Evolutionary conservation across 352 stramenopile genomes (phyloP).

Genomic region (Phytopythium boreale): DNA sequence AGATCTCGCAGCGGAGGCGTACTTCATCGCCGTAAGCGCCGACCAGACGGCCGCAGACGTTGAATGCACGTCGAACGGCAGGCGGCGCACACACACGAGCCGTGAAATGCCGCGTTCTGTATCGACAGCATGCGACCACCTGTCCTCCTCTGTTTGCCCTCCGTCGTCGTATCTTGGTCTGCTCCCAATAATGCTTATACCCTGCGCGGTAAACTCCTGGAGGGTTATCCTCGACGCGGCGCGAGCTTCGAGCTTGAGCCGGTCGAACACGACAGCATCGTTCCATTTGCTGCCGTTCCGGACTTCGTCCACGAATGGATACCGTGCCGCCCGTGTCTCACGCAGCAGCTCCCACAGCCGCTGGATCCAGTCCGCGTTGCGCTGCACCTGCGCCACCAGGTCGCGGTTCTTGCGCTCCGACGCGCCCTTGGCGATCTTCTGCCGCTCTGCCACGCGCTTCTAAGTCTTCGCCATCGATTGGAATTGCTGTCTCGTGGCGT

Average conservation of each 20-base stretch:
- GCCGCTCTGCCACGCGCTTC: conserved; percentile 13
- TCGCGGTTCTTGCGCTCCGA: conserved; percentile 10
- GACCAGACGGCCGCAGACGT: conserved; percentile 14
- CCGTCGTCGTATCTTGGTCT: background rate
- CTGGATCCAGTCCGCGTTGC: conserved; percentile 29
- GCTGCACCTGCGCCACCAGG: conserved; percentile 12
- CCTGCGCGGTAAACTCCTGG: background rate
- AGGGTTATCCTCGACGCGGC: background rate
- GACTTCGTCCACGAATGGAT: background rate
- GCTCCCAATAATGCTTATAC: background rate
- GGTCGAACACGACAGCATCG: background rate
- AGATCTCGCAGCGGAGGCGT: background rate
- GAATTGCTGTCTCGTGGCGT: background rate
- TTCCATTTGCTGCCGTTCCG: background rate
- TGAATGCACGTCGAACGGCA: conserved; percentile 18
- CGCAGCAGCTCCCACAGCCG: conserved; percentile 21
- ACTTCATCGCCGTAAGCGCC: conserved; percentile 5
- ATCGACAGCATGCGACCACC: conserved; percentile 12
- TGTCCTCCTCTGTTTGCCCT: conserved; percentile 1
- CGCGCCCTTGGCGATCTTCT: conserved; percentile 8
- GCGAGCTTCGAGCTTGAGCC: background rate
- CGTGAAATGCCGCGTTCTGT: conserved; percentile 4
- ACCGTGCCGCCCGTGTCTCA: conserved; percentile 4
- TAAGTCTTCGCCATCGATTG: conserved; percentile 8
- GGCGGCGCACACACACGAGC: conserved; percentile 12